These are phyloP conservation scores for Aspergillus pseudoglaucus DNA, from an alignment of 2,329 filamentous ascomycete species.

Conservation along the genomic window DNA sequence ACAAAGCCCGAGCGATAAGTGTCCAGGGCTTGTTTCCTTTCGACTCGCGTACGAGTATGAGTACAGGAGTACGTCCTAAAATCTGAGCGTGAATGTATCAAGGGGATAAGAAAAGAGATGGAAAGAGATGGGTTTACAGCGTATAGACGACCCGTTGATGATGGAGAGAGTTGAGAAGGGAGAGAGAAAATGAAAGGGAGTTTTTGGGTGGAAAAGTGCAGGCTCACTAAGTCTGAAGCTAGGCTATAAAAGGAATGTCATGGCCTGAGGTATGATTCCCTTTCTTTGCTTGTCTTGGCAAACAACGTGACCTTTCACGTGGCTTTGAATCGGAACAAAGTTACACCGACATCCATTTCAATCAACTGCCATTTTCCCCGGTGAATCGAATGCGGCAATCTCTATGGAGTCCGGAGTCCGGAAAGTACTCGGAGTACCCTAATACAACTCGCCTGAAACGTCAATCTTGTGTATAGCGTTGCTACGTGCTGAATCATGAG, in stretches of 20 bases:
- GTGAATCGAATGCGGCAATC: not conserved
- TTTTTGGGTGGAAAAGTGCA: slow-evolving; percentile 2
- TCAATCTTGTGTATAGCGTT: too few relatives aligned
- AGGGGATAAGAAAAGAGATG: slow-evolving; percentile 5
- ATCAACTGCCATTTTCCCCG: not conserved
- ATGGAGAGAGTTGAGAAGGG: slow-evolving; percentile 4
- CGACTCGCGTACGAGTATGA: slow-evolving; percentile 30
- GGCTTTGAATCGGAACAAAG: not conserved
- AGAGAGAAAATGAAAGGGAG: slow-evolving; percentile 5
- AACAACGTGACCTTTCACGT: not conserved
- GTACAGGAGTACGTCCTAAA: slow-evolving; percentile 32
- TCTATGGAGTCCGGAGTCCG: not conserved
- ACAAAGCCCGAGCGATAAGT: slow-evolving; percentile 31
- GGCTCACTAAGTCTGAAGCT: not conserved
- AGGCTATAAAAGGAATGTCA: not conserved
- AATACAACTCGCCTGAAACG: not conserved
- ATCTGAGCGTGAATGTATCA: slow-evolving; percentile 9
- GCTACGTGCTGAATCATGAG: too few relatives aligned
- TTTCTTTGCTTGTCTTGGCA: not conserved
- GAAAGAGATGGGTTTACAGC: slow-evolving; percentile 19
- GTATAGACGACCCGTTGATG: slow-evolving; percentile 12
- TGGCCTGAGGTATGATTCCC: not conserved
- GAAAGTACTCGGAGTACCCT: not conserved
- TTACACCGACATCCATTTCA: not conserved
- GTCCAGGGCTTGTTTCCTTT: slow-evolving; percentile 15